Conservation (phyloP, 768 basidiomycete genomes). For the Rhodotorula diobovata region DNA sequence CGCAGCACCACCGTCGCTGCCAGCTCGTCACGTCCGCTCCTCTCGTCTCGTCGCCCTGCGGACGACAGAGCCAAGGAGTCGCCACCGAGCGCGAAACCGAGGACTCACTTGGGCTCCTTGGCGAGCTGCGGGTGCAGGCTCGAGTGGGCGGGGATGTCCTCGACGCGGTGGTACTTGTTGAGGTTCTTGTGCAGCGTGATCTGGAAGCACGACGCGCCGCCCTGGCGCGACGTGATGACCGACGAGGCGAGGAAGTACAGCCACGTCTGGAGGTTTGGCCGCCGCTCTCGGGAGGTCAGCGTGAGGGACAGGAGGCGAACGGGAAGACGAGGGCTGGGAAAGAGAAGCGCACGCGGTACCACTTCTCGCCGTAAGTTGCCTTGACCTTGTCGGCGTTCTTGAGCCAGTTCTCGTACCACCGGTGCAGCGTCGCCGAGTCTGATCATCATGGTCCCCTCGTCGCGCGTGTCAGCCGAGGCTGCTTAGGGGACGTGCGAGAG, state of each 20-base stretch:
- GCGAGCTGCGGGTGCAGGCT: slow-evolving; percentile 35
- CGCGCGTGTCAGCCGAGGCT: not conserved
- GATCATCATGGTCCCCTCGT: not conserved
- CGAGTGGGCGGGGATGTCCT: slow-evolving; percentile 70
- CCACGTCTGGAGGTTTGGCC: slow-evolving; percentile 63
- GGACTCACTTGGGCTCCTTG: slow-evolving; percentile 29
- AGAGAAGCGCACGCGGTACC: slow-evolving; percentile 61
- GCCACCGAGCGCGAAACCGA: not conserved
- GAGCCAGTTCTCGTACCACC: slow-evolving; percentile 98
- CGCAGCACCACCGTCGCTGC: no score
- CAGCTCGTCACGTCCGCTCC: not conserved
- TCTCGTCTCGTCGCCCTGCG: not conserved
- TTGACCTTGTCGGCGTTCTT: slow-evolving; percentile 83
- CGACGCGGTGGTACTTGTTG: slow-evolving; percentile 87
- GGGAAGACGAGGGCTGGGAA: not conserved
- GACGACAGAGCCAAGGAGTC: not conserved
- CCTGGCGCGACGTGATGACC: slow-evolving; percentile 78
- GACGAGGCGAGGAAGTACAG: slow-evolving; percentile 93
- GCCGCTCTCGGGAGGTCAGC: no score
- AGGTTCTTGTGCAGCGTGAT: slow-evolving; percentile 97
- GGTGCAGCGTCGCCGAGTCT: slow-evolving; percentile 46
- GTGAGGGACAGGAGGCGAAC: not conserved
- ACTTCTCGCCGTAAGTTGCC: slow-evolving; percentile 81
- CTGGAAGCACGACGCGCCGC: slow-evolving; percentile 79
- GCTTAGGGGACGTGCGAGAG: not conserved